phyloP scores from a whole-genome alignment of 192 early-diverging fungal species.

The Pilobolus umbonatus region DNA sequence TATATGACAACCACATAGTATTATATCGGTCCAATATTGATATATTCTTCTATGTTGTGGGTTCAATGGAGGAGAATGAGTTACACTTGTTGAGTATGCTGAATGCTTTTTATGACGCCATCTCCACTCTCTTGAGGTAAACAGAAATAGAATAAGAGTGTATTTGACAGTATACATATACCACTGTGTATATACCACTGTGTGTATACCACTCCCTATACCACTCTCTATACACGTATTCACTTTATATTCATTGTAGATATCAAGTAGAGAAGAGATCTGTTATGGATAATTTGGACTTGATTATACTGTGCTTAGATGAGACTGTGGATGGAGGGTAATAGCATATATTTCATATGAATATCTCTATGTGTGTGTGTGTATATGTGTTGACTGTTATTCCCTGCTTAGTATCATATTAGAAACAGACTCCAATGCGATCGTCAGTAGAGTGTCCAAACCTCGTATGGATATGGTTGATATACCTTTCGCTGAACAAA shows the following conservation, averaged over 20 bases:
- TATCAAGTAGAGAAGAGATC: conserved; percentile 89
- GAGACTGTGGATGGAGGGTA: conserved; percentile 95
- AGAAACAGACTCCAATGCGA: conserved; percentile 71
- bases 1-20: conserved; percentile 91
- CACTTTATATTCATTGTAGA: conserved; percentile 43
- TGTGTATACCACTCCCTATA: too few species aligned
- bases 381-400: not conserved
- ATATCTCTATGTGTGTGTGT: not conserved
- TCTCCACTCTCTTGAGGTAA: conserved; percentile 79
- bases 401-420: conserved; percentile 52
- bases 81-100: conserved; percentile 76
- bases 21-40: conserved; percentile 83
- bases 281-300: conserved; percentile 87
- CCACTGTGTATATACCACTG: too few species aligned
- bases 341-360: not conserved
- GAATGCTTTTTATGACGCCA: conserved; percentile 78
- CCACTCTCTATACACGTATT: too few species aligned
- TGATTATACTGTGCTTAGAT: conserved; percentile 86
- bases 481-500: conserved; percentile 74
- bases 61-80: conserved; percentile 91
- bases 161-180: not conserved
- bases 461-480: conserved; percentile 67
- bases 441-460: conserved; percentile 73
- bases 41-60: conserved; percentile 88
- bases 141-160: not conserved